Conservation (phyloP, 2,329 filamentous ascomycete genomes). For the Ilyonectria destructans region DNA sequence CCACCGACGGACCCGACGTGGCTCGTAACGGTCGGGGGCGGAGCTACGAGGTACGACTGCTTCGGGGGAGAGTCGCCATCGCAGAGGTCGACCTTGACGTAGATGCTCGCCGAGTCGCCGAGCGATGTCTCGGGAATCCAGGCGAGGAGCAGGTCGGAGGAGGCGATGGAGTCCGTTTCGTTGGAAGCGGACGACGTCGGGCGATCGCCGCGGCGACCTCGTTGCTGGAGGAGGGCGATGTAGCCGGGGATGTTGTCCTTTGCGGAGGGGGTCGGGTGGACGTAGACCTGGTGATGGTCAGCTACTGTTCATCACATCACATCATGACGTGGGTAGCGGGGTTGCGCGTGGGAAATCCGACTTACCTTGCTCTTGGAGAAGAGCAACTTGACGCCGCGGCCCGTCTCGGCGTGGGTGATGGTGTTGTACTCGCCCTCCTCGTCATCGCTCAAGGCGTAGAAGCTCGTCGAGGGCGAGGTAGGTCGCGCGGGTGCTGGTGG, state of each 20-base stretch:
- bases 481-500: slow-evolving; percentile 55
- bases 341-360: slow-evolving; percentile 20
- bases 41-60: slow-evolving; percentile 92
- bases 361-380: slow-evolving; percentile 96
- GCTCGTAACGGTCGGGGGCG: slow-evolving; percentile 87
- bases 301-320: slow-evolving; percentile 16
- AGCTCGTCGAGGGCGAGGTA: slow-evolving; percentile 86
- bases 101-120: slow-evolving; percentile 88
- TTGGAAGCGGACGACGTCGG: slow-evolving; percentile 48
- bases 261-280: slow-evolving; percentile 92
- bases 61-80: slow-evolving; percentile 86
- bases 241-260: slow-evolving; percentile 98
- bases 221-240: slow-evolving; percentile 94
- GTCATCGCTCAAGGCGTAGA: slow-evolving; percentile 97
- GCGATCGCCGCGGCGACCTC: slow-evolving; percentile 66
- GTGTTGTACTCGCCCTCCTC: slow-evolving; percentile 97
- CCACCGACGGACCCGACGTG: slow-evolving; percentile 81
- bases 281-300: slow-evolving; percentile 79
- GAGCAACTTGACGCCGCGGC: slow-evolving; percentile 91
- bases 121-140: slow-evolving; percentile 94
- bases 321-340: slow-evolving; percentile 9
- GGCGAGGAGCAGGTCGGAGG: slow-evolving; percentile 86
- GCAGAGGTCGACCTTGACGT: slow-evolving; percentile 94
- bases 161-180: slow-evolving; percentile 62
- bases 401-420: slow-evolving; percentile 84